Base-by-base conservation (phyloP, 2,329 filamentous ascomycete species). In the Stachybotrys chartarum region DNA sequence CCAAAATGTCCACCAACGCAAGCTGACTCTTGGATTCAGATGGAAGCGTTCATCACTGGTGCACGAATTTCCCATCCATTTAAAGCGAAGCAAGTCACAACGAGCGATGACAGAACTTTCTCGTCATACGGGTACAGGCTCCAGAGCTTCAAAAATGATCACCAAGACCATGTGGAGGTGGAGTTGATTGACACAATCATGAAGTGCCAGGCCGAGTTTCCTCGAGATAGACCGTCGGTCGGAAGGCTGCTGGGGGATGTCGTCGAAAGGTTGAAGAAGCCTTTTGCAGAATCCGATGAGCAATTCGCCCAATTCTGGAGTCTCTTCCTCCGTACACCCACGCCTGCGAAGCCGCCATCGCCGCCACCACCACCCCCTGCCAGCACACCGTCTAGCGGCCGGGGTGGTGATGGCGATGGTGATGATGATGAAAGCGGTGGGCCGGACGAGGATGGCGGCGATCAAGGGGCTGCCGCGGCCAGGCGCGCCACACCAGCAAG, bases 11-110 rank as follows among this genome's bases (percentile, higher is more conserved):
- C 24, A 24, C 24, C 24, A 24, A 24, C 24, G 2, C 24, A 4
- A 24, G 24, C 35, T 42, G 35, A 42, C 35, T 3, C 35, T 42
- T 14, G 10, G 16, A 7, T 6, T 6, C 30, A 68, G 66, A 68
- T 68, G 64, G 62, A 68, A 47, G 56, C 63, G 1, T 48, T 62
- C n/a, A 61, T 67, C 7, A 68, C 66, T 6, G 42, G 56, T 6
- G 46, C 55, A 7, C 55, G 52, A 46, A 44, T 30, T 10, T 16
- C 31, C 10, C 56, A 59, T 44, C 59, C 59, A 2, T 59, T 63
- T 16, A 49, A 30, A 5, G 16, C 56, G 18, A 6, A 44, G 17
- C 32, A 44, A 5, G 32, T 39, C 32, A 42, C 8, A 14, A 10
- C 14, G 35, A 42, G 35, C 35, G 14, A 10, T 3, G 5, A 14